Evolutionary conservation across 2,329 filamentous ascomycete species (phyloP).

Genomic region (Colletotrichum lini): DNA sequence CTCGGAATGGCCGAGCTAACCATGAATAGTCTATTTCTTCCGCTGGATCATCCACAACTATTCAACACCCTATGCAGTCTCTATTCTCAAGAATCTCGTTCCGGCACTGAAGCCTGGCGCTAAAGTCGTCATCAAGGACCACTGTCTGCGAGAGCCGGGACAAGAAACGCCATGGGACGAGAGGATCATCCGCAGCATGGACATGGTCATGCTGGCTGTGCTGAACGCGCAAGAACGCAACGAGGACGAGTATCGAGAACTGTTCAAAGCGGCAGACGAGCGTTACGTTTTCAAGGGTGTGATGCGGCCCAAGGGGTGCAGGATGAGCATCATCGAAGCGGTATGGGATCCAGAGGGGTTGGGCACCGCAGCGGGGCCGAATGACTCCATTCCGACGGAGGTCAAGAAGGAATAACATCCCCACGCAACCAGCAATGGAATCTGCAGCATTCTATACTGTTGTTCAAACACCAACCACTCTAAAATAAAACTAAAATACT

Average conservation of each 20-base stretch:
- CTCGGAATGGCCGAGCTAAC: not conserved
- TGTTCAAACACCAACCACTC: too few relatives aligned
- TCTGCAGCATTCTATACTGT: too few relatives aligned
- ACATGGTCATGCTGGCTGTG: slow-evolving; percentile 66
- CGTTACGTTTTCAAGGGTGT: slow-evolving; percentile 62
- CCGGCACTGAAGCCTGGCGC: slow-evolving; percentile 57
- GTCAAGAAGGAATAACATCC: not conserved
- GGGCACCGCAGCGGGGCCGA: slow-evolving; percentile 11
- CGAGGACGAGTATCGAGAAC: slow-evolving; percentile 59
- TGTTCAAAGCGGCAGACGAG: slow-evolving; percentile 60
- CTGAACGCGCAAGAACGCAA: slow-evolving; percentile 67
- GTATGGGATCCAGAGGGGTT: slow-evolving; percentile 56
- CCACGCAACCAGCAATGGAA: not conserved
- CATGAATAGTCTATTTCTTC: slow-evolving; percentile 57
- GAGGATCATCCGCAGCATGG: slow-evolving; percentile 64
- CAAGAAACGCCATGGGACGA: slow-evolving; percentile 61
- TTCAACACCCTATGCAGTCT: slow-evolving; percentile 53
- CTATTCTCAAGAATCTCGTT: slow-evolving; percentile 52
- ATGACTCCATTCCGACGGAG: not conserved
- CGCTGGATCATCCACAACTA: slow-evolving; percentile 63
- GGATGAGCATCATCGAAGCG: slow-evolving; percentile 65
- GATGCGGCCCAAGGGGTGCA: slow-evolving; percentile 56
- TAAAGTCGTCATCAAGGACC: slow-evolving; percentile 43
- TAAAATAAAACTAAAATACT: not conserved
- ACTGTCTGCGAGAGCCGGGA: slow-evolving; percentile 57